A percentile compares a stretch with the other conserved stretches of the same genome.
Evolutionary conservation across 2,329 filamentous ascomycete species (phyloP).

Genomic region (Lasiodiplodia gonubiensis): DNA sequence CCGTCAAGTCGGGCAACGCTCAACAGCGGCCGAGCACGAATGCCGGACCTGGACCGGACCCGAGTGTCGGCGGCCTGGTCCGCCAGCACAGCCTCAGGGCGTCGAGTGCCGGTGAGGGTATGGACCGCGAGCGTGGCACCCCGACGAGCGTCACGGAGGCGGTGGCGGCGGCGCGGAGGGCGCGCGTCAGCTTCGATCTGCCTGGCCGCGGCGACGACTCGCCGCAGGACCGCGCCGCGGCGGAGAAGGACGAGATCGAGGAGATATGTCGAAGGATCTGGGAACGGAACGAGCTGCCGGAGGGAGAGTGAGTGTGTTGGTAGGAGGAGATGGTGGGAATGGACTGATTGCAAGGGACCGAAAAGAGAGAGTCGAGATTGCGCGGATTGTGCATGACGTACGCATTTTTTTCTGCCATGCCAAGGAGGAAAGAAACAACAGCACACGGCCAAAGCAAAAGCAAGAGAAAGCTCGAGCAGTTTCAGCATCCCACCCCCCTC

Average conservation of each 20-base stretch:
- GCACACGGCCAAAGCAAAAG: not conserved
- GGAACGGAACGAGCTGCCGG: slow-evolving; percentile 46
- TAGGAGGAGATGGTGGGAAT: slow-evolving; percentile 3
- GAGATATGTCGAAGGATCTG: slow-evolving; percentile 49
- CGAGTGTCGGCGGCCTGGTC: slow-evolving; percentile 15
- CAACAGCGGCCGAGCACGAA: slow-evolving; percentile 34
- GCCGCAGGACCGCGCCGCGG: slow-evolving; percentile 13
- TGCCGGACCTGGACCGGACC: slow-evolving; percentile 31
- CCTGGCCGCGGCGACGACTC: slow-evolving; percentile 26
- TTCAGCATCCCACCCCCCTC: not conserved
- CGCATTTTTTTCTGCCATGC: not conserved
- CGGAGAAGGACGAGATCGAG: slow-evolving; percentile 38
- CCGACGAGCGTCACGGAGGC: slow-evolving; percentile 35
- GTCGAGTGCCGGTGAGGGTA: slow-evolving; percentile 32
- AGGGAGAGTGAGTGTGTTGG: slow-evolving; percentile 40
- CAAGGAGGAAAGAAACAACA: not conserved
- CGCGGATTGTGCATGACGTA: not conserved
- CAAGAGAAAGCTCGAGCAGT: not conserved
- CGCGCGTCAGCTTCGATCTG: slow-evolving; percentile 25
- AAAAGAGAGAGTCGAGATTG: slow-evolving; percentile 16
- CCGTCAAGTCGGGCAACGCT: slow-evolving; percentile 2
- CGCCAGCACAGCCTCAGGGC: slow-evolving; percentile 37
- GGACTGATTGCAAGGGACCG: not conserved
- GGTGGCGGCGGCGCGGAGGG: slow-evolving; percentile 35
- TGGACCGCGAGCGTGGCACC: slow-evolving; percentile 33